phyloP scores from a whole-genome alignment of 2,329 filamentous ascomycete species.

The Epichloe bromicola region DNA sequence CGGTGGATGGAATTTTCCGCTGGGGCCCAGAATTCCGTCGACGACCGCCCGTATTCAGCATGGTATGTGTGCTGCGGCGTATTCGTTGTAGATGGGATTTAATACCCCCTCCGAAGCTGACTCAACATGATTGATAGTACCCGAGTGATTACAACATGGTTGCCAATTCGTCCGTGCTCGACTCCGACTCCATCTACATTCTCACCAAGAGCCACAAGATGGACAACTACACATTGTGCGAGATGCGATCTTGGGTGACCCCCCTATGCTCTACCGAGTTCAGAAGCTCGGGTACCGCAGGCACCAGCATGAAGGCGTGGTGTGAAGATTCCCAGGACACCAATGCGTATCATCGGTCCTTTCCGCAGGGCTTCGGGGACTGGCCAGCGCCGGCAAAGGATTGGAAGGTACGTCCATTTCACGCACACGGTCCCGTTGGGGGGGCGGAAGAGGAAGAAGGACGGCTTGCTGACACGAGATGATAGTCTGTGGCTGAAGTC shows the following conservation, averaged over 20 bases:
- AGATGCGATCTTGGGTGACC: conserved; percentile 49
- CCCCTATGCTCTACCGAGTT: conserved; percentile 54
- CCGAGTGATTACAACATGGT: conserved; percentile 56
- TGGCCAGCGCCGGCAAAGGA: conserved; percentile 26
- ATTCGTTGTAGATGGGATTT: too few relatives aligned
- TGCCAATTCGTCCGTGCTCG: conserved; percentile 34
- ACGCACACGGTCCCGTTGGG: fast-evolving
- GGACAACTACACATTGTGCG: conserved; percentile 52
- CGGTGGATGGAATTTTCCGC: conserved; percentile 56
- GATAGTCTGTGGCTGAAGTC: conserved; percentile 32
- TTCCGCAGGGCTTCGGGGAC: conserved; percentile 15
- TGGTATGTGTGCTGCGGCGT: conserved; percentile 18
- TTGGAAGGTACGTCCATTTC: conserved; percentile 28
- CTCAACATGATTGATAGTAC: conserved; percentile 18
- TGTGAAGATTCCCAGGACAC: conserved; percentile 45
- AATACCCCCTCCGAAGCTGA: too few relatives aligned
- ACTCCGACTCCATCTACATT: conserved; percentile 47
- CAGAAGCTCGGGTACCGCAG: conserved; percentile 39
- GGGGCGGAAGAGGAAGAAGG: too few relatives aligned
- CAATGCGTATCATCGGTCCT: conserved; percentile 39
- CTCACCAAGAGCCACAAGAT: conserved; percentile 36
- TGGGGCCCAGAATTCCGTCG: conserved; percentile 45
- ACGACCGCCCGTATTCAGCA: conserved; percentile 38
- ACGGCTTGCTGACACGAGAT: not conserved
- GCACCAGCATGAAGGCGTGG: conserved; percentile 44